phyloP scores from a whole-genome alignment of 1,284 basidiomycete species.

The Lentinula novae-zelandiae region DNA sequence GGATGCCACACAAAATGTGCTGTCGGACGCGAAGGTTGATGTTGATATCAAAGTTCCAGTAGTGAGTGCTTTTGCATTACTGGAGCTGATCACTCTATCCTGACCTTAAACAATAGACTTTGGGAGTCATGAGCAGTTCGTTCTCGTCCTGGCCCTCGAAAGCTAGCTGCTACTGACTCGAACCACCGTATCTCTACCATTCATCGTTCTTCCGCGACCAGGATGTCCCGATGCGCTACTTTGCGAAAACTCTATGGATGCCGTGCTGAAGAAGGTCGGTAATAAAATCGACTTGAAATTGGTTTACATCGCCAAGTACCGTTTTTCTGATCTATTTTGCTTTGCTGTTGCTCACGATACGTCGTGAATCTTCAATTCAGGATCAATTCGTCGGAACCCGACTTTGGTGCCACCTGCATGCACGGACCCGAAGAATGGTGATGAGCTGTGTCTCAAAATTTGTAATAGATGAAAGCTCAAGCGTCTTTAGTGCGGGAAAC shows the following conservation, averaged over 20 bases:
- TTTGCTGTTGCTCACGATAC: neutral
- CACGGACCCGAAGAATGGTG: conserved; percentile 71
- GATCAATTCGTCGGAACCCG: conserved; percentile 56
- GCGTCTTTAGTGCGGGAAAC: conserved; percentile 62
- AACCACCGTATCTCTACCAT: conserved; percentile 28
- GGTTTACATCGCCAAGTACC: conserved; percentile 69
- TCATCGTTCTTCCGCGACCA: conserved; percentile 29
- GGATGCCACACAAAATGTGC: neutral
- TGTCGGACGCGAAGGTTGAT: conserved; percentile 15
- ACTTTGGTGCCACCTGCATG: conserved; percentile 73
- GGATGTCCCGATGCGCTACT: conserved; percentile 70
- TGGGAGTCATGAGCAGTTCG: conserved; percentile 11
- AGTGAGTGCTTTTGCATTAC: conserved; percentile 9
- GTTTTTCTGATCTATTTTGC: conserved; percentile 5
- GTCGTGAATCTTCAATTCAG: conserved; percentile 31
- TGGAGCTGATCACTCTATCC: neutral
- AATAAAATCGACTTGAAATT: conserved; percentile 69
- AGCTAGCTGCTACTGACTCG: conserved; percentile 27
- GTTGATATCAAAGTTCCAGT: conserved; percentile 49
- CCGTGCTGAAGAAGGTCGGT: conserved; percentile 59
- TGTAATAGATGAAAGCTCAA: neutral
- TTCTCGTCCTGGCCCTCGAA: neutral
- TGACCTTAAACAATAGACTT: neutral
- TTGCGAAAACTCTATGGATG: conserved; percentile 77
- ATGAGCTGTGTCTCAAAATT: neutral